Evolutionary conservation across 2,329 filamentous ascomycete genomes (phyloP), one percentile per base, ranked within the genome.

Genomic region (Hypoxylon sp.): DNA sequence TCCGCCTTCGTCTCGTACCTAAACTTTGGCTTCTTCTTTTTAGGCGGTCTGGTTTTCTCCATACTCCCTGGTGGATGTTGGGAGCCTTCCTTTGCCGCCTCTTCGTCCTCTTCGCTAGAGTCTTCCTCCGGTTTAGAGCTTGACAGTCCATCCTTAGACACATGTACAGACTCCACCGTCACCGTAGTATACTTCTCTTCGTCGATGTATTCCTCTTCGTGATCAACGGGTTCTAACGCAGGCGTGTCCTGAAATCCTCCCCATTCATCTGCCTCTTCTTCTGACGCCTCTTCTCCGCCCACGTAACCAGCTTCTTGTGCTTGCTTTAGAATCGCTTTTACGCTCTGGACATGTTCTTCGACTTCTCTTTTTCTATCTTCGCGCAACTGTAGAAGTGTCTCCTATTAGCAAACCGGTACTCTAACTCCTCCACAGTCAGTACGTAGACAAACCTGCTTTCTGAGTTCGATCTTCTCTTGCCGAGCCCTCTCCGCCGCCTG

Each of bases 161-260:
- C 87, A 69, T 91, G 91, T 72, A 99, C 93, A 10, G 92, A 91
- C 78, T 98, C 95, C 1, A 99, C 90, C 0, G 93, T 98, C 25
- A 99, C 96, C 0, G 93, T 97, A 0, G 96, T 98, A 79, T 93
- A 98, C 77, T 92, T 92, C 79, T 98, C 95, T 79, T 98, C 96
- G 79, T 99, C 96, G 71, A 98, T 88, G 81, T 98, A 99, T 79
- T 98, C 94, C 72, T 95, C 94, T 78, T 97, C 92, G 73, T 93
- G 90, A 77, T 97, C 90, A 48, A 96, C 81, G 21, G 89, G 85
- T 41, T 85, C 78, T 11, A 67, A 68, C 34, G 79, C 80, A 17
- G 81, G 80, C 36, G 78, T 71, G 50, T 91, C 89, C 19, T 85
- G 82, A 57, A 94, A 85, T 0, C 91, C 92, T 56, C 84, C 84